Evolutionary conservation across 495 filamentous ascomycete genomes (phyloP).

Genomic region (Podospora anserina): DNA sequence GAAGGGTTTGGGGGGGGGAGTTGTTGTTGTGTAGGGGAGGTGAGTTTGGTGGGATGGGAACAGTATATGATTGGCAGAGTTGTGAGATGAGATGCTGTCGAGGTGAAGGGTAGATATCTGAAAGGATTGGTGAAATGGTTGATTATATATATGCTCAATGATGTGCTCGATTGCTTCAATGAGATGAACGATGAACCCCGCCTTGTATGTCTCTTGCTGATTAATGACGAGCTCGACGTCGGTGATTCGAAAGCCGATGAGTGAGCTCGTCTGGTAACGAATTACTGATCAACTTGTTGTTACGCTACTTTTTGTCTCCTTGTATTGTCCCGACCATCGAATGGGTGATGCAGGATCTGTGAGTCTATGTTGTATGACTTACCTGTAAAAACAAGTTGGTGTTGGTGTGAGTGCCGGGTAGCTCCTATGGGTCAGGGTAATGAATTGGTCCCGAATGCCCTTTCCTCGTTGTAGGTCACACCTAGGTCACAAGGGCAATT

Average conservation of each 20-base stretch:
- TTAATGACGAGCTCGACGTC: conserved; percentile 14
- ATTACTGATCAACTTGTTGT: background rate
- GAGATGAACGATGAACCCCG: conserved; percentile 19
- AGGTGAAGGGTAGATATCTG: background rate
- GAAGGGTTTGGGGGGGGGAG: background rate
- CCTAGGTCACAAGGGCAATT: background rate
- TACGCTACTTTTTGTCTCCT: background rate
- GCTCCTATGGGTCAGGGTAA: background rate
- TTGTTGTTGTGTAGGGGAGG: background rate
- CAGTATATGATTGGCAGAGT: too few species aligned
- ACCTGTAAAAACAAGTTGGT: background rate
- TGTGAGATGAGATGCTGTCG: too few species aligned
- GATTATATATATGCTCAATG: conserved; percentile 5
- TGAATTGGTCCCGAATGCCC: background rate
- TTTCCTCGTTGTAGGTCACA: background rate
- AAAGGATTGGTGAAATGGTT: background rate
- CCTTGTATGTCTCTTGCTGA: conserved; percentile 2
- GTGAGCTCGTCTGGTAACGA: background rate
- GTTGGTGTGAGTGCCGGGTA: background rate
- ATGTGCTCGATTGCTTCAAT: conserved; percentile 13
- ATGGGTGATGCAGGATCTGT: background rate
- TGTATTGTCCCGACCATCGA: background rate
- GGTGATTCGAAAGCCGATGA: background rate
- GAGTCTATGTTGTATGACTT: background rate
- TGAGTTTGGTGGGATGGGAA: background rate